These are phyloP conservation scores for Rubia balearica DNA, from an alignment of 305 asterid genomes.

Conservation along the genomic window DNA sequence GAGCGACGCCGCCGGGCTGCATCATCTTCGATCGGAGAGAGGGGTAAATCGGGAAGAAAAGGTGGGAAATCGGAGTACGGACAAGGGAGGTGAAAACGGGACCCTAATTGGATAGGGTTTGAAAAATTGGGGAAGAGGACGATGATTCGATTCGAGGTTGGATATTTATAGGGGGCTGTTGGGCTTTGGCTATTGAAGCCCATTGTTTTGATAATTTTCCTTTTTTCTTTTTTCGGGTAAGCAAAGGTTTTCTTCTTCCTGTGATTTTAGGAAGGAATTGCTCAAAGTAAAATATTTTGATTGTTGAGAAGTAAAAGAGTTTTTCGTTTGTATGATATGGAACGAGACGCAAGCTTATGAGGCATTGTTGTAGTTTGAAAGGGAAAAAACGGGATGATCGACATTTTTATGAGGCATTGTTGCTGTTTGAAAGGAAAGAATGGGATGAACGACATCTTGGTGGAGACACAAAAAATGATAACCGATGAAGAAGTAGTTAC, in stretches of 20 bases:
- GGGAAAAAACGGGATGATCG: too few relatives aligned
- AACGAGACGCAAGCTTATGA: too few relatives aligned
- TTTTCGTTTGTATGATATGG: too few relatives aligned
- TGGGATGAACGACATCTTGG: too few relatives aligned
- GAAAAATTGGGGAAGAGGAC: constrained; percentile 1
- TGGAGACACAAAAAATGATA: too few relatives aligned
- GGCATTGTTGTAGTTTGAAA: too few relatives aligned
- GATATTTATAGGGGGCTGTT: constrained; percentile 14
- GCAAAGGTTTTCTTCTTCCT: too few relatives aligned
- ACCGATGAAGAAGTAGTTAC: too few relatives aligned
- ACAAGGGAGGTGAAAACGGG: neutral
- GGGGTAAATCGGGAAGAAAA: neutral
- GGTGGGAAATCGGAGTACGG: neutral
- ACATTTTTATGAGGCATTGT: too few relatives aligned
- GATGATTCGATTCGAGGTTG: neutral
- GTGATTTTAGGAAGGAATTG: neutral
- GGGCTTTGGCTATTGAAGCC: neutral
- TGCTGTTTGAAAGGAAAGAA: too few relatives aligned
- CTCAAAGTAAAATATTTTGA: too few relatives aligned
- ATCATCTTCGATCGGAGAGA: constrained; percentile 37
- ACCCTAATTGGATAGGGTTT: constrained; percentile 44
- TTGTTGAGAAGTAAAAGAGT: too few relatives aligned
- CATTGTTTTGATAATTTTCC: neutral
- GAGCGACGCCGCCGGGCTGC: constrained; percentile 58
- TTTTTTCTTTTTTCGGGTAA: neutral